Conservation (phyloP, 1,284 basidiomycete species). For the Cutaneotrichosporon arboriforme region DNA sequence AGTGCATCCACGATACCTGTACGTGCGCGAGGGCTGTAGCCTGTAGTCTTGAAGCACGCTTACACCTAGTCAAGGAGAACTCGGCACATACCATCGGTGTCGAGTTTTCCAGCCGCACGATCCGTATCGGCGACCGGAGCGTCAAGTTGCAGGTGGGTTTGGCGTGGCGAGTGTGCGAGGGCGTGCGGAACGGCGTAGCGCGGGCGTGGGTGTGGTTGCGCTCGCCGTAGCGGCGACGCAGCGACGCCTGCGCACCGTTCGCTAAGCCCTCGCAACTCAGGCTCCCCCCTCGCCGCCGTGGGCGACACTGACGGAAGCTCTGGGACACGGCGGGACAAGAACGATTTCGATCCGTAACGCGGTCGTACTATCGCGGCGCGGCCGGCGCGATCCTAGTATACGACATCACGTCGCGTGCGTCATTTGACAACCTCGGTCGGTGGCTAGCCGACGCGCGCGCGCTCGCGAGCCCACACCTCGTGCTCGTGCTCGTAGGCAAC, state of each 20-base stretch:
- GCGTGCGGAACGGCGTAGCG: not conserved
- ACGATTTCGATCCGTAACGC: conserved; percentile 89
- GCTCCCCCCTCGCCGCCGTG: too few species aligned
- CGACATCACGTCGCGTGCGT: conserved; percentile 71
- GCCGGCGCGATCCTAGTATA: conserved; percentile 92
- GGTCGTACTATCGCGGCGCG: conserved; percentile 93
- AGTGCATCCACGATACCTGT: conserved; percentile 93
- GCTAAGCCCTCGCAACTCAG: too few species aligned
- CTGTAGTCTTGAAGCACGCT: not conserved
- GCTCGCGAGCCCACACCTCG: conserved; percentile 74
- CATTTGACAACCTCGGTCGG: conserved; percentile 71
- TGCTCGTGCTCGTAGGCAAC: conserved; percentile 89
- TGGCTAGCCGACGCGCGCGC: conserved; percentile 92
- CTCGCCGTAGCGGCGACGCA: too few species aligned
- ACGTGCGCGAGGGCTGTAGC: conserved; percentile 5
- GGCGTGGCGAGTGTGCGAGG: too few species aligned
- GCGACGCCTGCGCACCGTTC: too few species aligned
- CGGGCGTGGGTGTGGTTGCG: not conserved
- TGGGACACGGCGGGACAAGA: conserved; percentile 99
- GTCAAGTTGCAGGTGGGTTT: conserved; percentile 86
- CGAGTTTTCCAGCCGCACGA: conserved; percentile 83
- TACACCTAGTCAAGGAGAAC: conserved; percentile 76
- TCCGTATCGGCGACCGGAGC: conserved; percentile 82
- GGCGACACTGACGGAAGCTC: conserved; percentile 55
- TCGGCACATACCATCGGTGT: conserved; percentile 97